Evolutionary conservation across 2,329 filamentous ascomycete species (phyloP).

Genomic region (Apiospora rasikravindrae): DNA sequence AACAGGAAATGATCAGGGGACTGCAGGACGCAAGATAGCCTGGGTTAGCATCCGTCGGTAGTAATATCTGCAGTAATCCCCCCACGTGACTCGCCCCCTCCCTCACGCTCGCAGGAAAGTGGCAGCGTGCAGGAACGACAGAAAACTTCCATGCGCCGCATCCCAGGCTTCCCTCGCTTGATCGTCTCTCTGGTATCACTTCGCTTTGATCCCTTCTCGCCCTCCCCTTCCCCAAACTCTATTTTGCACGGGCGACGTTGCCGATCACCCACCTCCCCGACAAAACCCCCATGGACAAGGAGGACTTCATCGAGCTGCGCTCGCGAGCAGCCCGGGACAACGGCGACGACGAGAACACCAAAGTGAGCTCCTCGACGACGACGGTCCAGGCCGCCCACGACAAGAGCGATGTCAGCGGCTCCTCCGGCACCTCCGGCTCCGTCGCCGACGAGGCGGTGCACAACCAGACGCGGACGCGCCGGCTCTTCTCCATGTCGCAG

Average conservation of each 20-base stretch:
- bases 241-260: not conserved
- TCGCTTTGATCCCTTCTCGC: not conserved
- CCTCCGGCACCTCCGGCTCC: not conserved
- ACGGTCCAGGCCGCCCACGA: not conserved
- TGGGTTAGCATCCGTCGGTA: not conserved
- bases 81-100: slow-evolving; percentile 2
- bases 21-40: not conserved
- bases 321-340: not conserved
- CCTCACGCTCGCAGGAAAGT: not conserved
- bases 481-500: slow-evolving; percentile 22
- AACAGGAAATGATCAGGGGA: not conserved
- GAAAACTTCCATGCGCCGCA: not conserved
- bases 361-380: not conserved
- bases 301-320: slow-evolving; percentile 8
- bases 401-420: not conserved
- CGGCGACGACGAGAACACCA: not conserved
- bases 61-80: not conserved
- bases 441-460: slow-evolving; percentile 6
- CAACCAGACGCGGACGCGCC: slow-evolving; percentile 23
- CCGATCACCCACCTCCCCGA: not conserved
- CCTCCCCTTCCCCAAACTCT: not conserved
- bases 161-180: not conserved
- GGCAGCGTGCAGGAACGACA: not conserved
- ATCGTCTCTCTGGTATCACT: slow-evolving; percentile 1
- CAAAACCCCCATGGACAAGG: not conserved